These are phyloP conservation scores for Alternaria sp. DNA, from an alignment of 2,329 filamentous ascomycete genomes.

Conservation along the genomic window DNA sequence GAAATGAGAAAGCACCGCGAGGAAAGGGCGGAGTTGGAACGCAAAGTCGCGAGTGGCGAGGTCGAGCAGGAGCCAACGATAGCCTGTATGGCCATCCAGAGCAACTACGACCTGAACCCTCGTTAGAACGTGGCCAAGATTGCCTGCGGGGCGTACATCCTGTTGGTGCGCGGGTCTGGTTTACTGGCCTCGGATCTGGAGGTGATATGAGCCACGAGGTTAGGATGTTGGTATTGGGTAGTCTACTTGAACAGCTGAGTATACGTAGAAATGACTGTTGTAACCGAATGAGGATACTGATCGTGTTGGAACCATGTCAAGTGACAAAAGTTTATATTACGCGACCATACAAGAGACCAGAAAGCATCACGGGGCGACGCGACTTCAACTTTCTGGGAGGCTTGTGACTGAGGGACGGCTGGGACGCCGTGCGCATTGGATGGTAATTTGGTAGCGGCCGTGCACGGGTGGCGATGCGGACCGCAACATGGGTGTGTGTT, in stretches of 20 bases:
- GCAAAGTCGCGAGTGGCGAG: conserved; percentile 1
- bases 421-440: not conserved
- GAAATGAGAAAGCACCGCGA: not conserved
- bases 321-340: not conserved
- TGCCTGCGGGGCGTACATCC: not conserved
- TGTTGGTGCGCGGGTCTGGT: not conserved
- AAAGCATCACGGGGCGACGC: not conserved
- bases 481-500: not conserved
- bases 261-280: not conserved
- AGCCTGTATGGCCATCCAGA: not conserved
- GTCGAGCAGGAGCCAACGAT: not conserved
- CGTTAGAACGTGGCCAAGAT: conserved; percentile 21
- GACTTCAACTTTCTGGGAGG: not conserved
- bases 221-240: not conserved
- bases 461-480: not conserved
- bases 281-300: not conserved
- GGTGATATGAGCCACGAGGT: not conserved
- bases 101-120: conserved; percentile 2
- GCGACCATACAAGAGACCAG: not conserved
- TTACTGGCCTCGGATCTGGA: not conserved
- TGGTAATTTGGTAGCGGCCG: not conserved
- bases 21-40: not conserved
- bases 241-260: accelerated
- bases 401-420: not conserved
- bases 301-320: not conserved